Conservation (phyloP, 2,329 filamentous ascomycete genomes). For the Rutstroemia sp. region DNA sequence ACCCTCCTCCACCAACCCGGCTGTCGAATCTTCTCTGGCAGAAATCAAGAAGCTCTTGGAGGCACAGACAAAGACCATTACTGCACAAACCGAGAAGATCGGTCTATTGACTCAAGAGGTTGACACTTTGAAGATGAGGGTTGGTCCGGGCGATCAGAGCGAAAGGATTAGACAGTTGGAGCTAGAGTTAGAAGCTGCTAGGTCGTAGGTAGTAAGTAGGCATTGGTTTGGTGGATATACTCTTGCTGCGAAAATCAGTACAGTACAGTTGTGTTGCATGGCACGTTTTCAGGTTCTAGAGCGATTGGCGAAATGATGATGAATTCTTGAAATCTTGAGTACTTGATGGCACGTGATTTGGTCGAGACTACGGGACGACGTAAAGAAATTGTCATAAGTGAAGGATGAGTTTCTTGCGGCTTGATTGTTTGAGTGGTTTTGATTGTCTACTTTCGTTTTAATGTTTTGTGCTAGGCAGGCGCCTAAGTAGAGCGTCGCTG, state of each 20-base stretch:
- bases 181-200: slow-evolving; percentile 57
- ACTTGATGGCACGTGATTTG: not conserved
- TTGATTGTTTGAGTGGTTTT: too few species aligned
- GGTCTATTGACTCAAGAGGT: slow-evolving; percentile 63
- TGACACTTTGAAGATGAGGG: slow-evolving; percentile 71
- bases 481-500: too few species aligned
- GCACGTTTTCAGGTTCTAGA: not conserved
- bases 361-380: not conserved
- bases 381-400: not conserved
- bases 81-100: slow-evolving; percentile 70
- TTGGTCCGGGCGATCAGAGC: slow-evolving; percentile 50
- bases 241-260: not conserved
- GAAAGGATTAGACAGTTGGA: slow-evolving; percentile 62
- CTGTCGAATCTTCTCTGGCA: slow-evolving; percentile 58
- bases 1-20: slow-evolving; percentile 30
- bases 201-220: slow-evolving; percentile 34
- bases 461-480: too few species aligned
- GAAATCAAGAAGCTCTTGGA: slow-evolving; percentile 74
- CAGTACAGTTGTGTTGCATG: not conserved
- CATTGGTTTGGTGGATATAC: not conserved
- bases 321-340: not conserved
- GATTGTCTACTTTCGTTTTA: too few species aligned
- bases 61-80: slow-evolving; percentile 70
- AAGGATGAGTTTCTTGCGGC: too few species aligned
- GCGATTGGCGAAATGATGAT: not conserved